Base-by-base conservation (phyloP, 495 filamentous ascomycete species). In the Xylaria palmicola region DNA sequence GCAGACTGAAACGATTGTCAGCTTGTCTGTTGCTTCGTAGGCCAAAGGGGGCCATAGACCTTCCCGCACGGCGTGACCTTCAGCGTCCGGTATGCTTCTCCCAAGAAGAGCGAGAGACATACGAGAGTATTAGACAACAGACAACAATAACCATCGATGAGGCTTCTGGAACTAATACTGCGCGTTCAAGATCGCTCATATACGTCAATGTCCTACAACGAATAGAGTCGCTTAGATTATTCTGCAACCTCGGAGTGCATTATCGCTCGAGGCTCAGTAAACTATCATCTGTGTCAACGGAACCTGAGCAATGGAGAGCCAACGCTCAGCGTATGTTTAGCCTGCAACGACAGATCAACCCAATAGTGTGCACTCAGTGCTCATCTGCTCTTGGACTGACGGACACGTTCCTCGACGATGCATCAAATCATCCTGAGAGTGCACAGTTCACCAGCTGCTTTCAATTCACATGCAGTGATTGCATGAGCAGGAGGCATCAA, bases 401-500 rank as follows among this genome's bases (percentile, higher is more conserved):
- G 12, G 47, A 50, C n/a, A n/a, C n/a, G 15, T 32, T 27, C 1
- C 9, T 50, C 1, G 26, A 30, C 0, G 44, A 48, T 17, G 47
- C 17, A 32, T n/a, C 15, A 19, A 5, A n/a, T 15, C 4, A 5
- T 1, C 0, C 12, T 0, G 8, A 0, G 1, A 0, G 15, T 7
- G n/a, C 47, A 17, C 47, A 32, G 6, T 50, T 50, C 22, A 30
- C 47, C 0, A 32, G 27, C n/a, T 50, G 47, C 19, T 3, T 50
- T 13, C n/a, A 32, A n/a, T 50, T 50, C 7, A 8, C 30, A 10
- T 52, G 49, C 7, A 15, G 30, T 0, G 49, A 52, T 2, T 52
- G 49, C 17, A n/a, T 8, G 0, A 3, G 30, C 5, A 37, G 13
- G 9, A 3, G 12, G 0, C 10, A 15, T 0, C 6, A 3, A 9